A percentile compares a stretch with the other conserved stretches of the same genome.
phyloP scores from a whole-genome alignment of 2,329 filamentous ascomycete species.

The Diaporthe vexans region DNA sequence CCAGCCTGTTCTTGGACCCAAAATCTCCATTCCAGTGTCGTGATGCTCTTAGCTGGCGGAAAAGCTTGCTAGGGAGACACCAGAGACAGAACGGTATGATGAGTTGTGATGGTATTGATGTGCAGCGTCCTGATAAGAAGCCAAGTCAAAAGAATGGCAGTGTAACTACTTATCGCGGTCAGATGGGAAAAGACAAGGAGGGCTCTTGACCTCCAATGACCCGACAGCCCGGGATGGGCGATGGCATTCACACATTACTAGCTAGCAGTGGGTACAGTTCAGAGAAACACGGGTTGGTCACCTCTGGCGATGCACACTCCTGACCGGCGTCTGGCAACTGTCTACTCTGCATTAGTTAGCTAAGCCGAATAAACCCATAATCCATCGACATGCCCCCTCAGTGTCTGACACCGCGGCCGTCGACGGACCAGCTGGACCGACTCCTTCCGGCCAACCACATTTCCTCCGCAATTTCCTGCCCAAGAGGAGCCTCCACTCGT shows the following conservation, averaged over 20 bases:
- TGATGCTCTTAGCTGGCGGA: neutral
- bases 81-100: conserved; percentile 55
- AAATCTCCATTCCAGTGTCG: neutral
- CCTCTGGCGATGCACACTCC: neutral
- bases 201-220: neutral
- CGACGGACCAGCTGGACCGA: neutral
- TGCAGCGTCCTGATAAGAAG: neutral
- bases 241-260: neutral
- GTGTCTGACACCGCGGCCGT: neutral
- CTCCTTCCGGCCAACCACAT: conserved; percentile 6
- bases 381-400: neutral
- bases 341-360: conserved; percentile 24
- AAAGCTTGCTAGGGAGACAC: neutral
- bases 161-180: neutral
- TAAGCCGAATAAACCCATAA: conserved; percentile 12
- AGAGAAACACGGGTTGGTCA: neutral
- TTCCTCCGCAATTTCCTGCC: neutral
- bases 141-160: too few species aligned
- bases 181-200: neutral
- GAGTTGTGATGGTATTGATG: neutral
- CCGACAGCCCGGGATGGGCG: neutral
- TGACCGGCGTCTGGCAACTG: conserved; percentile 1
- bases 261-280: neutral
- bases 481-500: neutral
- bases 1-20: too few species aligned